phyloP scores from a whole-genome alignment of 208 protist genomes.

The Jaenimonas drosophilae region DNA sequence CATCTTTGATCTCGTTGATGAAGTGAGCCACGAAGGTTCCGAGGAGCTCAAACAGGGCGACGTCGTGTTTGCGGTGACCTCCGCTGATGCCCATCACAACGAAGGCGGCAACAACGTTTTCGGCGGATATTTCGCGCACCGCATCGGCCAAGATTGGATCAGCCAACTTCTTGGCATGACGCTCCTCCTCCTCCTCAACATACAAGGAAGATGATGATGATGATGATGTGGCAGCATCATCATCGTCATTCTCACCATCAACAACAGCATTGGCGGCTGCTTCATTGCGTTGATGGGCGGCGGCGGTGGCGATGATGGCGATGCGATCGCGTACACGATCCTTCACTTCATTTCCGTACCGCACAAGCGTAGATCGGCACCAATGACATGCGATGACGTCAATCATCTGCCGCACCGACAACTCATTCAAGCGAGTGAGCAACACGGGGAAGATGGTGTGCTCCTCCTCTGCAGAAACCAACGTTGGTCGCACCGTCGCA shows the following conservation, averaged over 20 bases:
- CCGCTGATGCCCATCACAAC: conserved; percentile 65
- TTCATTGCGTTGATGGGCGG: conserved; percentile 7
- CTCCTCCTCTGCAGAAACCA: conserved; percentile 58
- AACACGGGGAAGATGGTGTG: conserved; percentile 63
- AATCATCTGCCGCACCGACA: conserved; percentile 39
- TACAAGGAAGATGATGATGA: no score
- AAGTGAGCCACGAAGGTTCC: conserved; percentile 43
- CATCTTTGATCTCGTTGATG: conserved; percentile 58
- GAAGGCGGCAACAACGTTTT: conserved; percentile 30
- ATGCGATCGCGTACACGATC: conserved; percentile 62
- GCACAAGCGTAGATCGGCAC: conserved; percentile 54
- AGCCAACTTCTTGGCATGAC: neutral
- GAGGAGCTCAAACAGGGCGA: conserved; percentile 62
- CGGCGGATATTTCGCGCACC: conserved; percentile 25
- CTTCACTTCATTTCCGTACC: conserved; percentile 50
- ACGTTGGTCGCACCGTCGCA: conserved; percentile 23
- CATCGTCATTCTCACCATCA: neutral
- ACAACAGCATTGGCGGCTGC: neutral
- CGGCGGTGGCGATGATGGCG: conserved; percentile 26
- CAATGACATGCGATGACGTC: conserved; percentile 54
- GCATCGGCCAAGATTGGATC: conserved; percentile 35
- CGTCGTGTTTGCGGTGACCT: conserved; percentile 51
- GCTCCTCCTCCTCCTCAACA: conserved; percentile 1
- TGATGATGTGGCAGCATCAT: neutral
- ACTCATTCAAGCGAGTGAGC: conserved; percentile 29